Base-by-base conservation (phyloP, 2,329 filamentous ascomycete genomes). In the Dothideomycetes sp. region DNA sequence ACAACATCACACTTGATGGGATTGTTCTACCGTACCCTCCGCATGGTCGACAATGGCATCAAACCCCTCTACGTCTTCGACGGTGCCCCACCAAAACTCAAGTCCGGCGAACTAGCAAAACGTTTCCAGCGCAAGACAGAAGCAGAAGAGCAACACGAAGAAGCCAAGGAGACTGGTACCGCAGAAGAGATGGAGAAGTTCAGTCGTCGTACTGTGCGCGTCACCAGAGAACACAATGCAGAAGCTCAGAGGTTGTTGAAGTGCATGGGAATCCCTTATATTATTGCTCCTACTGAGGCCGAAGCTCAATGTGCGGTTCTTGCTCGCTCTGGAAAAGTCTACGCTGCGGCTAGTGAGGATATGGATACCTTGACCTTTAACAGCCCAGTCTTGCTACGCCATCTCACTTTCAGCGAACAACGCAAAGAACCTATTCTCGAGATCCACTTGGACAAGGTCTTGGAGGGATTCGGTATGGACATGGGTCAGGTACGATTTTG, bases 331-430 rank as follows among this genome's bases (percentile, higher is more conserved):
- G 89, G 87, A 25, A 96, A 96, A 65, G 91, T 98, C 37, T 98
- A 93, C 60, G 91, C 88, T 3, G 91, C 91, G 15, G 91, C 91
- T 3, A 94, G 84, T 49, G 91, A 98, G 65, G 91, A 98, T 64
- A 98, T 98, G 91, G 91, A 98, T 58, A 98, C 91, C 0, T 69
- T 98, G 41, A 96, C 89, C 56, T 98, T 98, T 63, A 80, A 95
- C 55, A 74, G 88, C 37, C 91, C 91, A 0, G 88, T 98, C 45
- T 68, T 98, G 33, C 68, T 98, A 49, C 76, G 91, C 35, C 88
- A 98, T 64, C 74, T 98, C 48, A 98, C 91, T 2, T 96, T 95
- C 62, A 93, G 86, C 58, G 91, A 98, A 69, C 87, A 94, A 67
- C 76, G 89, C 49, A 98, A 98, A 64, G 88, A 96, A 60, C 91